These are phyloP conservation scores for Penicillium sp. DNA, from an alignment of 2,329 filamentous ascomycete genomes.

Conservation along the genomic window DNA sequence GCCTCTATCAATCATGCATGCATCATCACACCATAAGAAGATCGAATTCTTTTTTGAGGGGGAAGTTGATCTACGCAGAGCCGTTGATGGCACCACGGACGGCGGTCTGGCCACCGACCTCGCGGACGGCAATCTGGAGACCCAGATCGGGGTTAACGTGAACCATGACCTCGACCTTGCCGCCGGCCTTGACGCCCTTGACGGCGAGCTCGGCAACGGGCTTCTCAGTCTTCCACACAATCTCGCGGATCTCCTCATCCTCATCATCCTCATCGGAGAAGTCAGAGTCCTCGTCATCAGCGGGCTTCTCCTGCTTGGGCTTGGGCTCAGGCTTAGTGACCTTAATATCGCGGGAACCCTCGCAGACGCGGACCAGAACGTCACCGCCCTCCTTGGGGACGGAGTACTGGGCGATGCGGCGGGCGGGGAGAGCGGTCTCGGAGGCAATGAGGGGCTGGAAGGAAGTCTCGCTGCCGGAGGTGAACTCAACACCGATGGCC, in stretches of 20 bases:
- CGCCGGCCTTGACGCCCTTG: constrained; percentile 79
- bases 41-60: constrained; percentile 14
- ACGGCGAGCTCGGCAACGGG: constrained; percentile 83
- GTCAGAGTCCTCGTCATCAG: constrained; percentile 61
- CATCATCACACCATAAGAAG: constrained; percentile 28
- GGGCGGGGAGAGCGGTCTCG: constrained; percentile 86
- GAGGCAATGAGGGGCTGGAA: constrained; percentile 81
- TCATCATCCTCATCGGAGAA: constrained; percentile 69
- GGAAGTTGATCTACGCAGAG: constrained; percentile 19
- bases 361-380: constrained; percentile 82
- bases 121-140: constrained; percentile 77
- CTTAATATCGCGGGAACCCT: constrained; percentile 89
- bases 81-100: constrained; percentile 63
- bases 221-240: constrained; percentile 85
- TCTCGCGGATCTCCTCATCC: constrained; percentile 84
- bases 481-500: constrained; percentile 80
- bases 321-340: constrained; percentile 84
- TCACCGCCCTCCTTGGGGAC: constrained; percentile 80
- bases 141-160: constrained; percentile 79
- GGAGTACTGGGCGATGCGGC: constrained; percentile 76
- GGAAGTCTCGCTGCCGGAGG: constrained; percentile 60
- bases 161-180: constrained; percentile 91
- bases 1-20: constrained; percentile 31
- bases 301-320: constrained; percentile 62
- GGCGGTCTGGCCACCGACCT: constrained; percentile 84